phyloP scores from a whole-genome alignment of 768 basidiomycete genomes.

The Pisolithus marmoratus region DNA sequence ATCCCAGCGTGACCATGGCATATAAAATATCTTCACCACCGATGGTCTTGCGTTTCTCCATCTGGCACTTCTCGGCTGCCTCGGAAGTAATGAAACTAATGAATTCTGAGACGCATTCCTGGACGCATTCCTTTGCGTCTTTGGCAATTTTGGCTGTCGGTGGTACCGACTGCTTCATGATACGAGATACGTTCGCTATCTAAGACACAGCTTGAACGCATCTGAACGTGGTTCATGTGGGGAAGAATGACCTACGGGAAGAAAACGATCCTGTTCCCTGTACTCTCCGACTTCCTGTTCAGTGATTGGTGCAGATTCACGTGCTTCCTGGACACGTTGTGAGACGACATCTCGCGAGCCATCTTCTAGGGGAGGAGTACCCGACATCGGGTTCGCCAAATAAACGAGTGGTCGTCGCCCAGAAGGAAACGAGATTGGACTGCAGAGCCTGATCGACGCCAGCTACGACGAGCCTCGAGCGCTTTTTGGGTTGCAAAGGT shows the following conservation, averaged over 20 bases:
- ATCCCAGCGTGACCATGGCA: slow-evolving; percentile 89
- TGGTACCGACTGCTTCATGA: slow-evolving; percentile 93
- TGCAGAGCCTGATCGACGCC: not conserved
- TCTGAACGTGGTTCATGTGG: not conserved
- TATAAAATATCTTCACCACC: slow-evolving; percentile 97
- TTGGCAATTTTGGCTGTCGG: slow-evolving; percentile 93
- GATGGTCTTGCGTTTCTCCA: slow-evolving; percentile 97
- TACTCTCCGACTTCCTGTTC: slow-evolving; percentile 94
- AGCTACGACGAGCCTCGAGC: not conserved
- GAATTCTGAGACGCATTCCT: slow-evolving; percentile 98
- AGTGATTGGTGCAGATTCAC: slow-evolving; percentile 69
- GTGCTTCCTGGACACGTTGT: slow-evolving; percentile 37
- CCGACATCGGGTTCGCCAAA: slow-evolving; percentile 21
- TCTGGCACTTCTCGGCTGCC: slow-evolving; percentile 89
- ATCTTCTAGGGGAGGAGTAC: slow-evolving; percentile 37
- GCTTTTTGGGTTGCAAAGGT: not conserved
- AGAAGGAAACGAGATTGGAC: too few relatives aligned
- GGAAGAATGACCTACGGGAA: slow-evolving; percentile 60
- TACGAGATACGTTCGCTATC: slow-evolving; percentile 98
- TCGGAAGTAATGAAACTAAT: slow-evolving; percentile 97
- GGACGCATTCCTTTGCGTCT: slow-evolving; percentile 97
- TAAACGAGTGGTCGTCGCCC: too few relatives aligned
- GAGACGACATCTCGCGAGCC: slow-evolving; percentile 19
- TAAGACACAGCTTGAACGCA: slow-evolving; percentile 22
- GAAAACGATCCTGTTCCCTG: slow-evolving; percentile 89